Conservation (phyloP, 2,329 filamentous ascomycete species). For the Lachnellula subtilissima region DNA sequence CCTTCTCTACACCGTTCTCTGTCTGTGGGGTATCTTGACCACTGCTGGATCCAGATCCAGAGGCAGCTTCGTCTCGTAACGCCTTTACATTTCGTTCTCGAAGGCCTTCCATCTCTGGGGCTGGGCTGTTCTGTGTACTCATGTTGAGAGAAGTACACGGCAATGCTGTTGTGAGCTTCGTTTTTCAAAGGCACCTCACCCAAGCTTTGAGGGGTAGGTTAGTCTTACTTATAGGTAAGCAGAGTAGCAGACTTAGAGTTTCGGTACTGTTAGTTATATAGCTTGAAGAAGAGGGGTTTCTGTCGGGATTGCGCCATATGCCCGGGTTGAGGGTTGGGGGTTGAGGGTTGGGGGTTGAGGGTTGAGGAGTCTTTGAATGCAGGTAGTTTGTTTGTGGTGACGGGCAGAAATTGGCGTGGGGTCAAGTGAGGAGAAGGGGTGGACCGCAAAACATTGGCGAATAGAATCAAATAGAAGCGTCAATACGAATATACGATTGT, state of each 20-base stretch:
- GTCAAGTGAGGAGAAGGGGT: not conserved
- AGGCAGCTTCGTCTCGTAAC: slow-evolving; percentile 3
- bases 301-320: not conserved
- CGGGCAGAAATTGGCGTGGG: not conserved
- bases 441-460: not conserved
- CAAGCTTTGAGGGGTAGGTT: not conserved
- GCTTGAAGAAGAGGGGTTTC: not conserved
- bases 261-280: too few relatives aligned
- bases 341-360: not conserved
- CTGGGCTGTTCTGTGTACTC: slow-evolving; percentile 7
- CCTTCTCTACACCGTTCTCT: slow-evolving; percentile 36
- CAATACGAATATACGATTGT: not conserved
- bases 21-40: slow-evolving; percentile 9
- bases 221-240: not conserved
- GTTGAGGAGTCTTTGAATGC: not conserved
- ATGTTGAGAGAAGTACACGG: slow-evolving; percentile 7
- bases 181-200: too few relatives aligned
- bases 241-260: too few relatives aligned
- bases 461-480: not conserved
- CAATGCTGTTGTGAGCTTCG: slow-evolving; percentile 4
- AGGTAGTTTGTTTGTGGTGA: not conserved
- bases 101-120: slow-evolving; percentile 16
- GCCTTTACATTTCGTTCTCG: slow-evolving; percentile 22
- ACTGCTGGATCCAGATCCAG: not conserved
- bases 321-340: not conserved